These are phyloP conservation scores for Trypanosoma lewisi DNA, from an alignment of 208 protist species.

Conservation along the genomic window DNA sequence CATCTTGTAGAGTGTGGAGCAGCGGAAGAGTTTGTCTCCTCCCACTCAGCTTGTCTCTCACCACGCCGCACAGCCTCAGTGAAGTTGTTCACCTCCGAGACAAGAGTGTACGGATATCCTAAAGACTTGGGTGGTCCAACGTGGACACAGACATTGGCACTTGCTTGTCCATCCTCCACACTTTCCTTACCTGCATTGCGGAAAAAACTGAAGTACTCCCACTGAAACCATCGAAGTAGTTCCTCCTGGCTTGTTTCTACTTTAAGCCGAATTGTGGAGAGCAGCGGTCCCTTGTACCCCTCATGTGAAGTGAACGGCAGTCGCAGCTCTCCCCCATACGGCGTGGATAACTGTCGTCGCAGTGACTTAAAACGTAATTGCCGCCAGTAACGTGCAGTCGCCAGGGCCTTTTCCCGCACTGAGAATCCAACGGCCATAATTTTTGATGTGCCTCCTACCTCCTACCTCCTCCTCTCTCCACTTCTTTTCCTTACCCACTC, in stretches of 20 bases:
- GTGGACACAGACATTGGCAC: conserved; percentile 35
- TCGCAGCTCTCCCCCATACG: conserved; percentile 3
- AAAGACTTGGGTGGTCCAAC: conserved; percentile 44
- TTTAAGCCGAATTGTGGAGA: conserved; percentile 10
- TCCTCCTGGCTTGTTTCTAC: conserved; percentile 30
- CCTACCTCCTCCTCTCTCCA: too few relatives aligned
- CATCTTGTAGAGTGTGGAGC: conserved; percentile 35
- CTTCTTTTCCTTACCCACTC: too few relatives aligned
- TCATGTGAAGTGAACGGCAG: conserved; percentile 8
- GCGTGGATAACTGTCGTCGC: conserved; percentile 17
- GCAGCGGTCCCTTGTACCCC: background rate
- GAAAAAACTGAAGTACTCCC: conserved; percentile 35
- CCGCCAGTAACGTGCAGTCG: conserved; percentile 33
- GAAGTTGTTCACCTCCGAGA: conserved; percentile 44
- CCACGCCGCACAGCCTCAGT: conserved; percentile 41
- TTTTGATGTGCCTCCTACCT: background rate
- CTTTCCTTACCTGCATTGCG: background rate
- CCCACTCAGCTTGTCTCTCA: conserved; percentile 34
- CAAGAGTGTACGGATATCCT: conserved; percentile 50
- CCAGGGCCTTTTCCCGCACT: conserved; percentile 21
- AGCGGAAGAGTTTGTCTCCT: background rate
- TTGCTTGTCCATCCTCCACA: background rate
- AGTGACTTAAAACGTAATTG: conserved; percentile 32
- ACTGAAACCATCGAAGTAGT: conserved; percentile 23
- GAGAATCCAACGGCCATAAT: conserved; percentile 18